These are phyloP conservation scores for Elaeagnus macrophylla DNA, from an alignment of 306 rosid species.

Conservation along the genomic window DNA sequence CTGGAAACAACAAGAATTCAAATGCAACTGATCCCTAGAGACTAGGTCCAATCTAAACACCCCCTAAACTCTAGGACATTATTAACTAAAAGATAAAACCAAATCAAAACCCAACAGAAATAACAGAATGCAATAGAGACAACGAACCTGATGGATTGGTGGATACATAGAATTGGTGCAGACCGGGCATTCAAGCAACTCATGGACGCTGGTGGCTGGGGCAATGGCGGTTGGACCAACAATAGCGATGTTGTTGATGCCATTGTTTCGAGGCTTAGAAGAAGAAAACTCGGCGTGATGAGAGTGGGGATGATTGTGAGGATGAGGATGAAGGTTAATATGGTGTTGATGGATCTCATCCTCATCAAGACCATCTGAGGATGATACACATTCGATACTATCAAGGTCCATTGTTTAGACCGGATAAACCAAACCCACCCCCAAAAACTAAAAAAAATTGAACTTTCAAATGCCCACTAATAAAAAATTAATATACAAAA, in stretches of 20 bases:
- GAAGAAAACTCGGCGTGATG: constrained; percentile 67
- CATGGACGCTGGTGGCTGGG: constrained; percentile 94
- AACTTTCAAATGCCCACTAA: constrained; percentile 9
- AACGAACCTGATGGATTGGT: constrained; percentile 80
- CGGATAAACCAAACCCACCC: constrained; percentile 14
- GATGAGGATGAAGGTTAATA: constrained; percentile 36
- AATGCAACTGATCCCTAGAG: too few relatives aligned
- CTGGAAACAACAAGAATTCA: too few relatives aligned
- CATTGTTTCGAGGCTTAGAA: constrained; percentile 59
- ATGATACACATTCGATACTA: constrained; percentile 80
- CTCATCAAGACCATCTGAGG: constrained; percentile 71
- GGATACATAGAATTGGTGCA: constrained; percentile 98
- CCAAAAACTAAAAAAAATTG: background rate
- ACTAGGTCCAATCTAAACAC: too few relatives aligned
- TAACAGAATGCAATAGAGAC: constrained; percentile 2
- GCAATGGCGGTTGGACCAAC: constrained; percentile 47
- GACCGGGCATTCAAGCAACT: constrained; percentile 89
- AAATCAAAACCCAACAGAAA: constrained; percentile 6
- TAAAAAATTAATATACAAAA: background rate
- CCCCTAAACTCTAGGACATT: too few relatives aligned
- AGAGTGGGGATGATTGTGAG: constrained; percentile 32
- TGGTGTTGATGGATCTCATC: constrained; percentile 79
- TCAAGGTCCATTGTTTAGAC: constrained; percentile 53
- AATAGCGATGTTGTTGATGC: constrained; percentile 26
- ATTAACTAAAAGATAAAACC: background rate